These are phyloP conservation scores for Xenoacremonium recifei DNA, from an alignment of 2,329 filamentous ascomycete species.

Conservation along the genomic window DNA sequence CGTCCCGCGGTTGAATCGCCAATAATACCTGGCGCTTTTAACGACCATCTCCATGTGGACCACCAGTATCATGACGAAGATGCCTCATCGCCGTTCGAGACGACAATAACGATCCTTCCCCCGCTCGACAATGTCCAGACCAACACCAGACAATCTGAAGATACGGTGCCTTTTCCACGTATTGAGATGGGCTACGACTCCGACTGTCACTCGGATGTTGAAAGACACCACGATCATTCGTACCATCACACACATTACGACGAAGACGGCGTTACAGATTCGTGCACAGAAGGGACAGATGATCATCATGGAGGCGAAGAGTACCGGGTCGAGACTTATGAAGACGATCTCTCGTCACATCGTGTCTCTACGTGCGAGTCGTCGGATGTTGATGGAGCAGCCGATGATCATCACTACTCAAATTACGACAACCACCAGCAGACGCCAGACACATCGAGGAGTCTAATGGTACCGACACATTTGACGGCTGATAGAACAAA, in stretches of 20 bases:
- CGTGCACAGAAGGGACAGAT: slow-evolving; percentile 35
- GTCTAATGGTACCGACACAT: slow-evolving; percentile 46
- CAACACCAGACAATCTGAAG: slow-evolving; percentile 12
- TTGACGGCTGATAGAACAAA: slow-evolving; percentile 48
- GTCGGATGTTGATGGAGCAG: slow-evolving; percentile 29
- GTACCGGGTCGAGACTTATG: slow-evolving; percentile 26
- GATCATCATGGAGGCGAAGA: slow-evolving; percentile 28
- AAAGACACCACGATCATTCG: slow-evolving; percentile 22
- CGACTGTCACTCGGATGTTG: slow-evolving; percentile 37
- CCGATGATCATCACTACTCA: slow-evolving; percentile 26
- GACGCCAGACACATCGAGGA: slow-evolving; percentile 38
- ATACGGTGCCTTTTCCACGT: slow-evolving; percentile 32
- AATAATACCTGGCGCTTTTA: slow-evolving; percentile 29
- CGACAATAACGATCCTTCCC: slow-evolving; percentile 50
- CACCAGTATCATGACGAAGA: slow-evolving; percentile 10
- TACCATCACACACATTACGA: slow-evolving; percentile 26
- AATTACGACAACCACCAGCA: background rate
- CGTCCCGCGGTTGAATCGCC: slow-evolving; percentile 9
- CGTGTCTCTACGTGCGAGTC: slow-evolving; percentile 41
- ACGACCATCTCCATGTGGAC: slow-evolving; percentile 37
- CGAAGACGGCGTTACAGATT: slow-evolving; percentile 34
- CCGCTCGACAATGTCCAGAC: slow-evolving; percentile 29
- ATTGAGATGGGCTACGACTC: slow-evolving; percentile 36
- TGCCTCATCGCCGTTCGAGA: slow-evolving; percentile 32
- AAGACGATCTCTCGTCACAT: slow-evolving; percentile 31